Evolutionary conservation across 1,284 basidiomycete genomes (phyloP).

Genomic region (Puccinia sorghi): DNA sequence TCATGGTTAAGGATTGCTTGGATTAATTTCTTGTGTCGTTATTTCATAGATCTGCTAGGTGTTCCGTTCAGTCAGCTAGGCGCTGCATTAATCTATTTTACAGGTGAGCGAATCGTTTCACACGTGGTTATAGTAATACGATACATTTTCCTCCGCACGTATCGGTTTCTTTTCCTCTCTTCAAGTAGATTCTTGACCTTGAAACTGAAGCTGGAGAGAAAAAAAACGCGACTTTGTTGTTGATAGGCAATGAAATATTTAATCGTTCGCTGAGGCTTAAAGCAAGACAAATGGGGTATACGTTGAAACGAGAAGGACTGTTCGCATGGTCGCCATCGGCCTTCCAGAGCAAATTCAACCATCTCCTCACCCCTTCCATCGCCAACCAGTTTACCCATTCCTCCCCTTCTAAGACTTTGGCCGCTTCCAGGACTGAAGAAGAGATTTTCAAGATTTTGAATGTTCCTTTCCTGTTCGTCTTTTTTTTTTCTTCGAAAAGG

Average conservation of each 20-base stretch:
- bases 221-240: too few species aligned
- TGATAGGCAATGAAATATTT: conserved; percentile 75
- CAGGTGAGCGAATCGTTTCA: conserved; percentile 61
- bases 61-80: conserved; percentile 76
- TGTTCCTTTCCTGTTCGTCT: conserved; percentile 11
- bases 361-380: not conserved
- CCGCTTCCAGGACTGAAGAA: conserved; percentile 78
- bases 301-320: conserved; percentile 80
- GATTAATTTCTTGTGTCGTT: conserved; percentile 7
- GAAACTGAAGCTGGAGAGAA: conserved; percentile 4
- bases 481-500: not conserved
- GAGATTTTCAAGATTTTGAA: conserved; percentile 74
- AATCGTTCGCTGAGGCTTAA: conserved; percentile 83
- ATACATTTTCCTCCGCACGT: too few species aligned
- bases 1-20: not conserved
- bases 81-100: conserved; percentile 84
- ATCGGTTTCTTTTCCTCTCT: too few species aligned
- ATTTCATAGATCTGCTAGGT: conserved; percentile 66
- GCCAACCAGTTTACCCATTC: conserved; percentile 8
- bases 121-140: conserved; percentile 8
- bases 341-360: conserved; percentile 58
- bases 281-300: conserved; percentile 76
- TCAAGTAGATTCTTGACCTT: not conserved
- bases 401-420: conserved; percentile 58
- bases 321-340: conserved; percentile 73